Conservation (phyloP, 441 rosid genomes). For the Populus hybrid region DNA sequence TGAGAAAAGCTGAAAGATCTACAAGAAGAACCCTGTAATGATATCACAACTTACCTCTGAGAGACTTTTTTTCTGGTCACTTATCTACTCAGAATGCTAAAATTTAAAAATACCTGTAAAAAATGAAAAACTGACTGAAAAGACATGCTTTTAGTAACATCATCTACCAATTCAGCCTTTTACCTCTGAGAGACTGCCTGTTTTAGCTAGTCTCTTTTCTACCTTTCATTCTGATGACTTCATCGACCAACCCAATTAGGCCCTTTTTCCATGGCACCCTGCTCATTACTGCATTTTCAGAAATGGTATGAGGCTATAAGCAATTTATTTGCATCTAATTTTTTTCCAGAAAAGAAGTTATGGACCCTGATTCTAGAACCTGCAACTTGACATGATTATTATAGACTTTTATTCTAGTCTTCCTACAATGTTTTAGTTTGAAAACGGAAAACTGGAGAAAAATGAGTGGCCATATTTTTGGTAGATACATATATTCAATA, state of each 20-base stretch:
- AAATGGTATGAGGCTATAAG: neutral
- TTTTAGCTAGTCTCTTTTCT: too few species aligned
- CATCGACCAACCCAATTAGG: too few species aligned
- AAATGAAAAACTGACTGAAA: neutral
- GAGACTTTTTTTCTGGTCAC: neutral
- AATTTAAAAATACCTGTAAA: too few species aligned
- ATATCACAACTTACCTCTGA: neutral
- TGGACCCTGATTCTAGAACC: neutral
- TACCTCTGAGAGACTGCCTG: too few species aligned
- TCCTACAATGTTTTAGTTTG: neutral
- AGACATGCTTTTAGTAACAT: neutral
- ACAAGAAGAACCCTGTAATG: neutral
- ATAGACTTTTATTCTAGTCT: neutral
- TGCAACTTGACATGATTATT: neutral
- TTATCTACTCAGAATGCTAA: neutral
- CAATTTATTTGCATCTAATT: neutral
- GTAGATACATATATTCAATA: neutral
- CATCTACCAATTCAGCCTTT: neutral
- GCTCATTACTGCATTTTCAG: slow-evolving; percentile 1
- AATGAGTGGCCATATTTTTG: neutral
- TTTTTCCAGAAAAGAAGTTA: too few species aligned
- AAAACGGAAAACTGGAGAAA: neutral
- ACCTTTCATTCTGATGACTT: neutral
- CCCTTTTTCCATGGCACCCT: neutral
- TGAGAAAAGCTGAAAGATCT: neutral